Evolutionary conservation across 169 alveolate genomes (phyloP).

Genomic region (Plasmodium gallinaceum): DNA sequence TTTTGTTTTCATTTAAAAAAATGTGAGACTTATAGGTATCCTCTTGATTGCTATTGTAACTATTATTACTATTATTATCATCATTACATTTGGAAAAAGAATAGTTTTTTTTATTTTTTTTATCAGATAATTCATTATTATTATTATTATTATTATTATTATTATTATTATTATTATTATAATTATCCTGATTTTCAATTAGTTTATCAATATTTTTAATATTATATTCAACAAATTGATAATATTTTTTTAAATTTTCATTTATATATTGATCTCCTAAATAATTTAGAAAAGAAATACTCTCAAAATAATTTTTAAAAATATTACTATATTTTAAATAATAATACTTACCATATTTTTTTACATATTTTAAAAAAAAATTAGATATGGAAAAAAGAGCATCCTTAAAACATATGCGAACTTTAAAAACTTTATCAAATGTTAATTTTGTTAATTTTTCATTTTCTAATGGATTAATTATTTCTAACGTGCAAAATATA

Average conservation of each 20-base stretch:
- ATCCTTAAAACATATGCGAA: conserved; percentile 23
- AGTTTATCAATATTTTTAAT: not conserved
- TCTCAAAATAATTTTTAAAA: conserved; percentile 1
- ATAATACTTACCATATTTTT: not conserved
- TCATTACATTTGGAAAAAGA: not conserved
- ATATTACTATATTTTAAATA: not conserved
- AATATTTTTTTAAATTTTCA: conserved; percentile 1
- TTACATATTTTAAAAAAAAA: conserved; percentile 13
- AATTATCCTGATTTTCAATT: not conserved
- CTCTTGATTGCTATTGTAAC: not conserved
- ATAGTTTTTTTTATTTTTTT: too few species aligned
- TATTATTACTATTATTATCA: not conserved
- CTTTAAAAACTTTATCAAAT: conserved; percentile 14
- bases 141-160: not conserved
- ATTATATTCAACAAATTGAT: not conserved
- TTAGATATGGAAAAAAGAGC: conserved; percentile 9
- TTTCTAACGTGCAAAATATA: conserved; percentile 8
- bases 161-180: not conserved
- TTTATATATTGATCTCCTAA: conserved; percentile 20
- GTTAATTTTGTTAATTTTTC: not conserved
- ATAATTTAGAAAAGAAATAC: conserved; percentile 29
- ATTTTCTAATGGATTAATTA: not conserved
- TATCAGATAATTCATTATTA: too few species aligned
- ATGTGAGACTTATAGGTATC: too few species aligned
- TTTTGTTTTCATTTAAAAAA: too few species aligned